Conservation (phyloP, 106 monocot species). For the Acorus gramineus region DNA sequence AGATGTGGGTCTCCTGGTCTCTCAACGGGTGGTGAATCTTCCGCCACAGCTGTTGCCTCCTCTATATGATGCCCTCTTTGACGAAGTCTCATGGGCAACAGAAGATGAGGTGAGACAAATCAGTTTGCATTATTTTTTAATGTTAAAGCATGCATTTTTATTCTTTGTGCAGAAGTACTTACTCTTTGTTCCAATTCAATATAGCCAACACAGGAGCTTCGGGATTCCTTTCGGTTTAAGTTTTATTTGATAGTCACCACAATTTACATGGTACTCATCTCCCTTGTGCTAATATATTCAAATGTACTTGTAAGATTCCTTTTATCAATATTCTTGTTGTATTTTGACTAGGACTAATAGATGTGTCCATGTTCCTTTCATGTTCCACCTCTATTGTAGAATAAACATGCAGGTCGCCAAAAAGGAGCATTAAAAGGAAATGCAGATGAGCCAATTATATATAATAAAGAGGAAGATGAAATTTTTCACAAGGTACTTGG, state of each 20-base stretch:
- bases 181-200: background rate
- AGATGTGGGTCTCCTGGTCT: constrained; percentile 51
- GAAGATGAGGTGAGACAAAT: constrained; percentile 77
- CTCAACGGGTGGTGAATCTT: constrained; percentile 68
- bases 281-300: background rate
- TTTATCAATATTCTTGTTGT: background rate
- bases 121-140: background rate
- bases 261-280: constrained; percentile 53
- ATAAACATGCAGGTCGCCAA: constrained; percentile 16
- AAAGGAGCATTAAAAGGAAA: constrained; percentile 15
- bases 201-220: constrained; percentile 70
- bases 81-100: constrained; percentile 86
- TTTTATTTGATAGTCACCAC: constrained; percentile 66
- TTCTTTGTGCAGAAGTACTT: constrained; percentile 3
- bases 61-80: constrained; percentile 58
- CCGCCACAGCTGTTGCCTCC: constrained; percentile 57
- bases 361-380: background rate
- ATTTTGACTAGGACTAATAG: background rate
- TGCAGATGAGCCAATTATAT: constrained; percentile 54
- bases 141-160: background rate
- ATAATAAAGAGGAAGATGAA: constrained; percentile 79
- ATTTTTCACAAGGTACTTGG: constrained; percentile 67
- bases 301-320: background rate
- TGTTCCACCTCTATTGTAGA: constrained; percentile 15
- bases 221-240: constrained; percentile 75